Conservation (phyloP, 176 grass and related monocot genomes). For the Bonia amplexicaulis region DNA sequence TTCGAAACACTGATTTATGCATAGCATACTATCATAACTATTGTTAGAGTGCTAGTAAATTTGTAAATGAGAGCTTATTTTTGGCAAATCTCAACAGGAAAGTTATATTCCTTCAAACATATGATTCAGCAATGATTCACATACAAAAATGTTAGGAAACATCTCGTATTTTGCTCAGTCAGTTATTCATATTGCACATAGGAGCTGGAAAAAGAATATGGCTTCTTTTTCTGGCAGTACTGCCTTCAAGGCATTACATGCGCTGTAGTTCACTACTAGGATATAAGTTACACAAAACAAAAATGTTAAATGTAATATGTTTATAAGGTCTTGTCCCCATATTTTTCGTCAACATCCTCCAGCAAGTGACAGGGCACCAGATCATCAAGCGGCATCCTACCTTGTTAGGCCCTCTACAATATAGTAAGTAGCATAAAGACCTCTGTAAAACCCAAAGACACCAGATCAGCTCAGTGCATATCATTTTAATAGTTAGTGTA, state of each 20-base stretch:
- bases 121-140: not conserved
- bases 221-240: not conserved
- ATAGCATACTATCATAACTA: not conserved
- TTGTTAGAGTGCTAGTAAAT: not conserved
- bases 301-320: not conserved
- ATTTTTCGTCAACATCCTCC: not conserved
- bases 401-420: constrained; percentile 54
- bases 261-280: not conserved
- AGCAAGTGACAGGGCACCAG: constrained; percentile 3
- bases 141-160: not conserved
- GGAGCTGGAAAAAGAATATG: not conserved
- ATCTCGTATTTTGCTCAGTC: constrained; percentile 1
- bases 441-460: constrained; percentile 32
- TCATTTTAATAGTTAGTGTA: not conserved
- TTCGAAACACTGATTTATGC: not conserved
- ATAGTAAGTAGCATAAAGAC: constrained; percentile 52
- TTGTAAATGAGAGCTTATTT: not conserved
- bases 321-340: not conserved
- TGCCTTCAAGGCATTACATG: not conserved
- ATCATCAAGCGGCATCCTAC: constrained; percentile 19
- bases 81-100: not conserved
- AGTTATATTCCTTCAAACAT: not conserved
- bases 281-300: not conserved
- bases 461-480: not conserved
- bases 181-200: not conserved